Evolutionary conservation across 2,329 filamentous ascomycete genomes (phyloP).

Genomic region (Colletotrichum sp.): DNA sequence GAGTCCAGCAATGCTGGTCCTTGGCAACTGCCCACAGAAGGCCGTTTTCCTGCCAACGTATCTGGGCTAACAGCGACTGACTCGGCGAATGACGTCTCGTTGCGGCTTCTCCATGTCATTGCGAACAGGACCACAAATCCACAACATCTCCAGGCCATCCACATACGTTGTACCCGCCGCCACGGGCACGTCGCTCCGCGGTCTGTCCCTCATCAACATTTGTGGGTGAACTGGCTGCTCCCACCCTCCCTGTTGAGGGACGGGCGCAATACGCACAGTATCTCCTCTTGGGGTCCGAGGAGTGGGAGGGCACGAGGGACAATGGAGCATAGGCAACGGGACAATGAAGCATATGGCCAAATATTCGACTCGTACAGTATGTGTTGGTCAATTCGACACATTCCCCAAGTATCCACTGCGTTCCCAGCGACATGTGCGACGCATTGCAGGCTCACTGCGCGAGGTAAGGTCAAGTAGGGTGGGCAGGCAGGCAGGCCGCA

Average conservation of each 20-base stretch:
- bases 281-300: background rate
- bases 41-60: background rate
- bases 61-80: background rate
- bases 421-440: background rate
- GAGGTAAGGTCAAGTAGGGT: background rate
- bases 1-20: background rate
- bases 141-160: constrained; percentile 17
- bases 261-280: background rate
- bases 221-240: background rate
- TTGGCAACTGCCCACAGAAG: background rate
- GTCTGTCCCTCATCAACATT: background rate
- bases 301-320: background rate
- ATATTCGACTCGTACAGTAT: background rate
- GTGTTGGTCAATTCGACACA: background rate
- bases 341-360: background rate
- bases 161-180: constrained; percentile 1
- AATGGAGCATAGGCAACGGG: background rate
- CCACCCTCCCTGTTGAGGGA: background rate
- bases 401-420: background rate
- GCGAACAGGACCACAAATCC: background rate
- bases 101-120: background rate
- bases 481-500: background rate
- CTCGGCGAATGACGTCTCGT: constrained; percentile 8
- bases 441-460: background rate
- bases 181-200: background rate